Conservation (phyloP, 345 rosid genomes). For the Acer saccharum region DNA sequence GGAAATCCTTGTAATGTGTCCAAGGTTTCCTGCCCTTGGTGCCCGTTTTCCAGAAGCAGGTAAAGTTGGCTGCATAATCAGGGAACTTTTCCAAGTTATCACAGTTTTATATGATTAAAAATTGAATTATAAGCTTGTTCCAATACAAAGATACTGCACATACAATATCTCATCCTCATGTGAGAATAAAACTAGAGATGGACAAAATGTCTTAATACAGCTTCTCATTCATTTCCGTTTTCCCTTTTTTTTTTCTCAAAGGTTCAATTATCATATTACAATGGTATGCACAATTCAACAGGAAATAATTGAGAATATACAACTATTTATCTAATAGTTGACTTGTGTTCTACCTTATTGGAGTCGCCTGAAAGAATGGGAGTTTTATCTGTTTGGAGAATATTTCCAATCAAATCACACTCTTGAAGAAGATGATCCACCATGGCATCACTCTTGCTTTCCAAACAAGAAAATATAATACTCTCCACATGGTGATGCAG, state of each 20-base stretch:
- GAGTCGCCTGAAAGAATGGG: slow-evolving; percentile 55
- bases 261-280: not conserved
- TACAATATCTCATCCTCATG: not conserved
- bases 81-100: slow-evolving; percentile 13
- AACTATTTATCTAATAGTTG: slow-evolving; percentile 2
- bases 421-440: slow-evolving; percentile 78
- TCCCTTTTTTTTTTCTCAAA: slow-evolving; percentile 3
- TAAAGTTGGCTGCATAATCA: slow-evolving; percentile 69
- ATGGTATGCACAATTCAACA: not conserved
- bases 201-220: not conserved
- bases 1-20: slow-evolving; percentile 83
- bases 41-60: slow-evolving; percentile 71
- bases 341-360: slow-evolving; percentile 30
- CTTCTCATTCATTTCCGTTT: not conserved
- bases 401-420: slow-evolving; percentile 73
- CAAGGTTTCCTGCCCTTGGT: slow-evolving; percentile 85
- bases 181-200: slow-evolving; percentile 3
- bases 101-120: slow-evolving; percentile 9
- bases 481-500: slow-evolving; percentile 97
- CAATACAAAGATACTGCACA: not conserved
- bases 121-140: not conserved
- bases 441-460: slow-evolving; percentile 62
- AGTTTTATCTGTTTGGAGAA: slow-evolving; percentile 72
- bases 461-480: slow-evolving; percentile 79
- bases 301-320: not conserved